phyloP scores from a whole-genome alignment of 371 early-diverging fungal species.

The Apophysomyces variabilis region DNA sequence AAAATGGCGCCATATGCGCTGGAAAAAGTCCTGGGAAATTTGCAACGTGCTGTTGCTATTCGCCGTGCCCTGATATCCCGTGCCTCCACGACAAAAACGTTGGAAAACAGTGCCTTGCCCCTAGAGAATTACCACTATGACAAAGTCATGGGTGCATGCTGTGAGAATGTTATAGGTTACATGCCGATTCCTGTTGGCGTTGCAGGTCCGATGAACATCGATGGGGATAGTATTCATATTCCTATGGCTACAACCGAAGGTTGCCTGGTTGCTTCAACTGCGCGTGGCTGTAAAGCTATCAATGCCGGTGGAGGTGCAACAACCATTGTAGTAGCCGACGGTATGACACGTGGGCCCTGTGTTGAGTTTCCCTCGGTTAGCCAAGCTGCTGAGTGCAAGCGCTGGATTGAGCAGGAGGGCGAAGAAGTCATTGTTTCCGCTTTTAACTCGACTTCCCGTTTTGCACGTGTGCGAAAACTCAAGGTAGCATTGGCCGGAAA shows the following conservation, averaged over 20 bases:
- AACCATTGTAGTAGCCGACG: constrained; percentile 85
- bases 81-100: constrained; percentile 61
- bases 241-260: constrained; percentile 99
- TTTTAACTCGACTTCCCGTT: constrained; percentile 92
- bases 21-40: constrained; percentile 80
- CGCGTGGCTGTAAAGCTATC: constrained; percentile 96
- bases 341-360: constrained; percentile 95
- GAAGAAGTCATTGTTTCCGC: constrained; percentile 66
- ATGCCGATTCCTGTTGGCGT: constrained; percentile 94
- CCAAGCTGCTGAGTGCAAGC: constrained; percentile 73
- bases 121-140: constrained; percentile 86
- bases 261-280: constrained; percentile 89
- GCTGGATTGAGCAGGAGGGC: constrained; percentile 80
- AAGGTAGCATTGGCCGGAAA: constrained; percentile 89
- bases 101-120: constrained; percentile 73
- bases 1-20: constrained; percentile 83
- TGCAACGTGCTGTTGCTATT: constrained; percentile 82
- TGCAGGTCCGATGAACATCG: constrained; percentile 84
- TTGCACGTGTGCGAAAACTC: constrained; percentile 80
- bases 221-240: constrained; percentile 78
- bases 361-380: constrained; percentile 78
- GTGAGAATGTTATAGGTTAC: constrained; percentile 97
- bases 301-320: constrained; percentile 86
- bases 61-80: constrained; percentile 79
- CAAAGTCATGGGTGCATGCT: constrained; percentile 91